phyloP scores from a whole-genome alignment of 2,329 filamentous ascomycete genomes.

The Apiospora rasikravindrae region DNA sequence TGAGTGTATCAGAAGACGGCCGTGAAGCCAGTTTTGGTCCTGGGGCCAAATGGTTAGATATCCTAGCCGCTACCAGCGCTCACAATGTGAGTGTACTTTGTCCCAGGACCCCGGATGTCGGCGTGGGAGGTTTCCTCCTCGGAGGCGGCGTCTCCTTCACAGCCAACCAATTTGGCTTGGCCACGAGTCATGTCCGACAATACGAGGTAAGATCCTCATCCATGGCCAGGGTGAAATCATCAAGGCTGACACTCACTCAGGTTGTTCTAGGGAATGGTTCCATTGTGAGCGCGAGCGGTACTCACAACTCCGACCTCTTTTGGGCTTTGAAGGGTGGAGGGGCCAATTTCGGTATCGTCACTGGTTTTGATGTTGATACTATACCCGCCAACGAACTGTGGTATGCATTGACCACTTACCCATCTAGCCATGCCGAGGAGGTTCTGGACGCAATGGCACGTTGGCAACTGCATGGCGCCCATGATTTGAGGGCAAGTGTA shows the following conservation, averaged over 20 bases:
- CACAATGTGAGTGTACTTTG: constrained; percentile 27
- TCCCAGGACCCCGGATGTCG: constrained; percentile 30
- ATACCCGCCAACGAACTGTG: constrained; percentile 32
- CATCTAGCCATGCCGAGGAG: constrained; percentile 26
- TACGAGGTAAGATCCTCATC: neutral
- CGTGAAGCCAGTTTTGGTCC: constrained; percentile 37
- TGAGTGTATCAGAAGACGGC: constrained; percentile 28
- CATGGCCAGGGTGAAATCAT: too few relatives aligned
- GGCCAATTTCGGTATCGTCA: constrained; percentile 53
- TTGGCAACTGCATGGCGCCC: constrained; percentile 34
- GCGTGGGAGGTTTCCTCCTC: constrained; percentile 25
- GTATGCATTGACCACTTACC: constrained; percentile 28
- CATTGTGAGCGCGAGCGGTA: constrained; percentile 46
- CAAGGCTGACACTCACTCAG: constrained; percentile 28
- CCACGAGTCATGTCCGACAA: constrained; percentile 30
- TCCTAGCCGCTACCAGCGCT: constrained; percentile 25
- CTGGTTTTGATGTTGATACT: constrained; percentile 40
- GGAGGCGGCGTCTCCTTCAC: constrained; percentile 29
- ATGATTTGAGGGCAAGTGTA: constrained; percentile 30
- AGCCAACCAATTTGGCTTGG: constrained; percentile 49
- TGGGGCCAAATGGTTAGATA: constrained; percentile 31
- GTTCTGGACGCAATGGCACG: constrained; percentile 34
- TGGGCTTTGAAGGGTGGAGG: constrained; percentile 53
- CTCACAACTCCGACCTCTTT: constrained; percentile 48
- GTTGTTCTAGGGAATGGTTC: constrained; percentile 50